Conservation (phyloP, 2,329 filamentous ascomycete genomes). For the Stagonosporopsis tanaceti region DNA sequence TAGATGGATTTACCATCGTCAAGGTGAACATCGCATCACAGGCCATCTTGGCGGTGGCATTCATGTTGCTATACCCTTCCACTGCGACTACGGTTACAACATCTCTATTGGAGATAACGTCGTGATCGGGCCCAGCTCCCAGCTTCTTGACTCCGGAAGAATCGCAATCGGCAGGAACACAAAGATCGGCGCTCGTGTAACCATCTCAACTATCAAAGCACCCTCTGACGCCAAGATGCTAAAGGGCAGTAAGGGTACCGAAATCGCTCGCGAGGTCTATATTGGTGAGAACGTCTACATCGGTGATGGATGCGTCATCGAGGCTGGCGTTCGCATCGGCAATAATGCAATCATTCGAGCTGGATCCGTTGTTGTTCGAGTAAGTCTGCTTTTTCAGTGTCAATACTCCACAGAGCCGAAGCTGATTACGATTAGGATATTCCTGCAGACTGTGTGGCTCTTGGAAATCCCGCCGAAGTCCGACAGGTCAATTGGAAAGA, state of each 20-base stretch:
- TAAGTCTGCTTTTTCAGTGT: slow-evolving; percentile 44
- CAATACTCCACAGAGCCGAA: neutral
- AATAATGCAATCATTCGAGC: slow-evolving; percentile 62
- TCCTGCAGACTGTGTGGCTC: slow-evolving; percentile 55
- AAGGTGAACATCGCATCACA: slow-evolving; percentile 16
- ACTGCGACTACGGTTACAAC: slow-evolving; percentile 96
- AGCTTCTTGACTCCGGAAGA: slow-evolving; percentile 83
- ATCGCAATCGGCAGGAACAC: slow-evolving; percentile 82
- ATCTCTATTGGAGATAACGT: slow-evolving; percentile 87
- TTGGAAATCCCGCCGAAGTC: slow-evolving; percentile 57
- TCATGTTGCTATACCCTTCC: slow-evolving; percentile 85
- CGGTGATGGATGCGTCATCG: slow-evolving; percentile 68
- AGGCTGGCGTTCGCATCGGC: slow-evolving; percentile 63
- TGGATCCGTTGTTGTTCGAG: slow-evolving; percentile 63
- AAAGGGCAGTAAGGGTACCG: slow-evolving; percentile 75
- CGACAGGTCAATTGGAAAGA: slow-evolving; percentile 30
- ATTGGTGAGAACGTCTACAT: slow-evolving; percentile 79
- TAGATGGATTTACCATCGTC: slow-evolving; percentile 49
- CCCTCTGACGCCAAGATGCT: slow-evolving; percentile 76
- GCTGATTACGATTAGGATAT: slow-evolving; percentile 52
- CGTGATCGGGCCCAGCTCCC: slow-evolving; percentile 82
- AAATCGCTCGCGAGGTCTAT: slow-evolving; percentile 73
- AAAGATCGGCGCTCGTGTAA: slow-evolving; percentile 79
- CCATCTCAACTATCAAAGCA: slow-evolving; percentile 78
- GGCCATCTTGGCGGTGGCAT: slow-evolving; percentile 76